phyloP scores from a whole-genome alignment of 257 asterid species.

The Nicotiana undulata region DNA sequence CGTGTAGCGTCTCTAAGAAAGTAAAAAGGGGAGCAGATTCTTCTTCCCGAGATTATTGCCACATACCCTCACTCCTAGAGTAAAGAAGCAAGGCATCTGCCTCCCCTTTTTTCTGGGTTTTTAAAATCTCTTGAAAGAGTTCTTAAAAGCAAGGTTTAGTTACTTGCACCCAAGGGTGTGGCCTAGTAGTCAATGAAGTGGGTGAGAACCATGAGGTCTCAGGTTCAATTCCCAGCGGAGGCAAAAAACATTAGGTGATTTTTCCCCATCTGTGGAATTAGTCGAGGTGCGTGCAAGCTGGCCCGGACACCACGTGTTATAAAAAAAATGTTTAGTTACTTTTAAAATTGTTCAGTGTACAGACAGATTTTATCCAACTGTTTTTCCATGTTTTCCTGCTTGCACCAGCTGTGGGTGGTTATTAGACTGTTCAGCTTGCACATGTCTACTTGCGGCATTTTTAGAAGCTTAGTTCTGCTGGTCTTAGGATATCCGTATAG shows the following conservation, averaged over 20 bases:
- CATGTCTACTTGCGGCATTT: background rate
- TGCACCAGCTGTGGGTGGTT: background rate
- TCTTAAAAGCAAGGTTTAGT: background rate
- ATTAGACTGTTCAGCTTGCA: background rate
- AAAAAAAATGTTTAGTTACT: background rate
- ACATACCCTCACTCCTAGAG: background rate
- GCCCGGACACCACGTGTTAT: no score
- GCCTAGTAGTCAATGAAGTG: no score
- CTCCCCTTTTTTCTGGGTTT: background rate
- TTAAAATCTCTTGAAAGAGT: background rate
- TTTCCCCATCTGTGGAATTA: no score
- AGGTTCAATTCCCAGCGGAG: no score
- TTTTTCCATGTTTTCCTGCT: background rate
- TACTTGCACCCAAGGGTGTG: background rate
- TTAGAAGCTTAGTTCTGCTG: background rate
- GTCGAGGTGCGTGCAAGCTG: no score
- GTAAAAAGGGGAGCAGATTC: background rate
- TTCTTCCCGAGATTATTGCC: background rate
- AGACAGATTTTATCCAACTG: background rate
- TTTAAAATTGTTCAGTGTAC: background rate
- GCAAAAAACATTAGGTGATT: no score
- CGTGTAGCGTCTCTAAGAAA: background rate
- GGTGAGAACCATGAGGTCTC: no score
- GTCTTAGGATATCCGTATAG: background rate
- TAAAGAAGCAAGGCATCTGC: background rate